These are phyloP conservation scores for Cyclostephanos tholiformis DNA, from an alignment of 108 stramenopile species.

Conservation along the genomic window DNA sequence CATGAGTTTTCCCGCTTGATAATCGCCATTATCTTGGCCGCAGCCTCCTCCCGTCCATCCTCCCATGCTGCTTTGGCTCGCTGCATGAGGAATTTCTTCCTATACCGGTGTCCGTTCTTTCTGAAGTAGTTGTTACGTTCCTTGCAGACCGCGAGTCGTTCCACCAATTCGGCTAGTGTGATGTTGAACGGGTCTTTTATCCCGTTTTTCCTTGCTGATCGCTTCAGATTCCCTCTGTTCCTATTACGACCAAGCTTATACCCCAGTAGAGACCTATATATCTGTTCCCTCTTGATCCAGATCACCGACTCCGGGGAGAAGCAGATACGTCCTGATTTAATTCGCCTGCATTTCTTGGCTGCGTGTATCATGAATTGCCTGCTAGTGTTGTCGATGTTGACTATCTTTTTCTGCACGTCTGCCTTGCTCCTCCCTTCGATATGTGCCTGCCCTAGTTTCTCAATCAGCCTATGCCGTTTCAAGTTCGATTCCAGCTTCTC, in stretches of 20 bases:
- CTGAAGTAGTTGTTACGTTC: conserved; percentile 9
- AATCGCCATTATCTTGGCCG: conserved; percentile 7
- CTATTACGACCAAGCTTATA: background rate
- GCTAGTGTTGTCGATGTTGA: background rate
- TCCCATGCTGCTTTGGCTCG: background rate
- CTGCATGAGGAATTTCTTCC: background rate
- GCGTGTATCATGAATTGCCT: conserved; percentile 15
- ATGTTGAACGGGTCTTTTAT: conserved; percentile 5
- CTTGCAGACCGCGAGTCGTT: background rate
- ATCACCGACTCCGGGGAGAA: conserved; percentile 1
- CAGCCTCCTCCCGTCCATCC: background rate
- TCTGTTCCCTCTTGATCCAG: background rate
- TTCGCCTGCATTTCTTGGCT: conserved; percentile 15
- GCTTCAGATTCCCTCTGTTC: conserved; percentile 18
- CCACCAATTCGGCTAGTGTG: background rate
- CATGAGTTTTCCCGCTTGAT: conserved; percentile 3
- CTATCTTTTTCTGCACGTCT: background rate
- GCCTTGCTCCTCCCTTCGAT: background rate
- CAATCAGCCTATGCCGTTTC: background rate
- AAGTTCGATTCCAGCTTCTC: background rate
- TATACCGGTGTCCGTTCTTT: background rate
- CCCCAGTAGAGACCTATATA: background rate
- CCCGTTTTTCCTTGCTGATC: conserved; percentile 6
- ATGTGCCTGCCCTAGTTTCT: background rate
- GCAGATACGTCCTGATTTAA: conserved; percentile 2